phyloP scores from a whole-genome alignment of 345 rosid species.

The Corymbia maculata region DNA sequence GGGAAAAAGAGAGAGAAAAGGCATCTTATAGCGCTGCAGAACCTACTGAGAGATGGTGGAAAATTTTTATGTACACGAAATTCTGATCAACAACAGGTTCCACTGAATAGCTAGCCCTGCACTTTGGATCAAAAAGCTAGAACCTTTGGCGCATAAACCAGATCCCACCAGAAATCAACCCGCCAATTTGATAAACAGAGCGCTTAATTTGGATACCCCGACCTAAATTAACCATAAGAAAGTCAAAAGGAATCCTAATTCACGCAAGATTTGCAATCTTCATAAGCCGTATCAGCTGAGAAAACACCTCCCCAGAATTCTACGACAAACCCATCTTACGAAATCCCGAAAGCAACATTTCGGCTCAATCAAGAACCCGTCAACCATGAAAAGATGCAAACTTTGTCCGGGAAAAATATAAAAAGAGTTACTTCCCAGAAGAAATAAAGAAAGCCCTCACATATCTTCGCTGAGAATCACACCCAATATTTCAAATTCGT shows the following conservation, averaged over 20 bases:
- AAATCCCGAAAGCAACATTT: neutral
- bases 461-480: neutral
- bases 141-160: neutral
- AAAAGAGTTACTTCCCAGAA: neutral
- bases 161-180: neutral
- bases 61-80: neutral
- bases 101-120: neutral
- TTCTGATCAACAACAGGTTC: neutral
- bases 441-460: neutral
- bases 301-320: neutral
- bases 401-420: neutral
- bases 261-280: neutral
- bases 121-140: neutral
- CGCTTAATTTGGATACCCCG: neutral
- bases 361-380: neutral
- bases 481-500: neutral
- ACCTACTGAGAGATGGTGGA: neutral
- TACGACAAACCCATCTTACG: neutral
- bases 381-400: neutral
- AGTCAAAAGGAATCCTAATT: neutral
- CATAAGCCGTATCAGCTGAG: neutral
- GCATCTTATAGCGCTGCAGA: neutral
- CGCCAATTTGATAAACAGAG: neutral
- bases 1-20: neutral
- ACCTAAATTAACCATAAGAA: neutral